Conservation (phyloP, 208 protist genomes). For the Balamuthia mandrillaris region DNA sequence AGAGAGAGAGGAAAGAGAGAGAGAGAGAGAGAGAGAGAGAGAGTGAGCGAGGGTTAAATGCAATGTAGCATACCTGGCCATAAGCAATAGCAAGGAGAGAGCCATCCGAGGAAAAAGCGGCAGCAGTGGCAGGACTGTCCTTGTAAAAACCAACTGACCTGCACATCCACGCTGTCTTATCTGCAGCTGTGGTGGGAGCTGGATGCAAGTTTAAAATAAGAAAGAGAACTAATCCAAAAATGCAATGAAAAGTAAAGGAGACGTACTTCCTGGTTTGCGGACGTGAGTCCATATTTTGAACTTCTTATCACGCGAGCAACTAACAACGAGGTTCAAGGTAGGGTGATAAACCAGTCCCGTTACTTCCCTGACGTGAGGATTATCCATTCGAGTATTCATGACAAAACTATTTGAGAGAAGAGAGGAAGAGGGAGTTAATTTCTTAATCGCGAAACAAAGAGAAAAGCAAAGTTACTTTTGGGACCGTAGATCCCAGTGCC, state of each 20-base stretch:
- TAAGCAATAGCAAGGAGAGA: conserved; percentile 44
- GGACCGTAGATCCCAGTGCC: neutral
- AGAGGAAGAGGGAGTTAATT: neutral
- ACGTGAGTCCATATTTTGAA: conserved; percentile 41
- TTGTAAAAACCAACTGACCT: conserved; percentile 44
- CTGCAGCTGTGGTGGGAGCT: too few relatives aligned
- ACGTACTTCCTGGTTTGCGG: neutral
- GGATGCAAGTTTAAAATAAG: too few relatives aligned
- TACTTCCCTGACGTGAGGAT: conserved; percentile 3
- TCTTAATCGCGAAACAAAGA: neutral
- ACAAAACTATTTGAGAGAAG: neutral
- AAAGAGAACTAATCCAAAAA: neutral
- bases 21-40: too few relatives aligned
- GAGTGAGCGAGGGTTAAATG: too few relatives aligned
- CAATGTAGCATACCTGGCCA: neutral
- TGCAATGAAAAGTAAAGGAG: neutral
- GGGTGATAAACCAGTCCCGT: conserved; percentile 35
- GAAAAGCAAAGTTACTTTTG: neutral
- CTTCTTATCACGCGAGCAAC: conserved; percentile 35
- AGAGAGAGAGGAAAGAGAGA: too few relatives aligned
- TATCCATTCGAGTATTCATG: neutral
- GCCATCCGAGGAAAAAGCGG: conserved; percentile 37
- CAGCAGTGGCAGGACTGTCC: neutral
- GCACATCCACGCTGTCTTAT: conserved; percentile 27
- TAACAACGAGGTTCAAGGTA: neutral